Base-by-base conservation (phyloP, 1,284 basidiomycete genomes). In the Marasmius tenuissimus region DNA sequence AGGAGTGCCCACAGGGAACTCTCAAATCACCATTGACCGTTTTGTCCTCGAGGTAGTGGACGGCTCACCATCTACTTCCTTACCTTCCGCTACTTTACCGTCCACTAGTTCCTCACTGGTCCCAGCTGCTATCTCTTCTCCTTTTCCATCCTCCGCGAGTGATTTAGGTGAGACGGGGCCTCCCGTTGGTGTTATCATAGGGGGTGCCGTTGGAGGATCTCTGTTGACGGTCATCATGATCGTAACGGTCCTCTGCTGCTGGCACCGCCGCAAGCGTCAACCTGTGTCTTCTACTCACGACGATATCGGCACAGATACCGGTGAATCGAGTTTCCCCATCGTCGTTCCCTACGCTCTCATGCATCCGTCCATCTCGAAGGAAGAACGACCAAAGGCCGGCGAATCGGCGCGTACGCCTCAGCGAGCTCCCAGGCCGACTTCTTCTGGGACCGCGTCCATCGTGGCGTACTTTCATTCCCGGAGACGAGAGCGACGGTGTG, bases 11-110 rank as follows among this genome's bases (percentile, higher is more conserved):
- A 59, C 60, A n/a, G 64, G 64, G 1, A 69, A 71, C 35, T 72
- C 72, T 1, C 69, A 73, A 54, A 65, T 74, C 10, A 71, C 72
- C 1, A 42, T 74, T 3, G 71, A 71, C 51, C 60, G 68, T 16
- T 69, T 74, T 27, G 69, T 67, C 7, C 57, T 74, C n/a, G 63
- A 70, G 47, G 64, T 72, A 10, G 62, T 61, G 16, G 53, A 64
- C 27, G 14, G 9, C 20, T 38, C 42, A 9, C 27, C 27, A 27
- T 27, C 27, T 4, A 4, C 27, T 27, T 2, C 33, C 35, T 35
- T 18, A 27, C 18, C 5, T 16, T 38, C 35, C 16, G 57, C 18
- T 20, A 60, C 16, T 48, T 20, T 35, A 50, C 42, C 50, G 22
- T 18, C 61, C 1, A 48, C 49, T 6, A 35, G 59, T 27, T 2